Percentiles rank a stretch among this genome's conserved stretches.
phyloP scores from a whole-genome alignment of 148 eudicot species.

The Mesembryanthemum crystallinum region DNA sequence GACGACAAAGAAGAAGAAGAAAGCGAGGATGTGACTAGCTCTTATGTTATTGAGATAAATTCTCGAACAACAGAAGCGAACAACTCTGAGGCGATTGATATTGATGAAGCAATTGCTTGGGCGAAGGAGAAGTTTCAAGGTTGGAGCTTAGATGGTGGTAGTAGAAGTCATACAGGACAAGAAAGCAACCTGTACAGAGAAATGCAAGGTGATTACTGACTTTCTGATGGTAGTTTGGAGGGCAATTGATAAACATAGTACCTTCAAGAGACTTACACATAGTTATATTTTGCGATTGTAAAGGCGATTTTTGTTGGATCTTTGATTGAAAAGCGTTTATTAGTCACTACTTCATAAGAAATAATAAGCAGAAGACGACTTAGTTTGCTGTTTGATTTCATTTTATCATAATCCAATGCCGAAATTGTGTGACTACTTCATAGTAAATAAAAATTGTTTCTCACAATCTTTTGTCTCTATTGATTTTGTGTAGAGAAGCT shows the following conservation, averaged over 20 bases:
- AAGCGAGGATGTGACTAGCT: slow-evolving; percentile 40
- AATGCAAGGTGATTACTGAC: background rate
- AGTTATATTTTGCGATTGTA: background rate
- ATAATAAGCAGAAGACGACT: background rate
- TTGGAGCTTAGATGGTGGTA: slow-evolving; percentile 13
- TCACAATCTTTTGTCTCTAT: background rate
- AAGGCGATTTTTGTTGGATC: background rate
- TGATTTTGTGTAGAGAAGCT: background rate
- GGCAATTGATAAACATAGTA: background rate
- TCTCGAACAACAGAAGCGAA: slow-evolving; percentile 27
- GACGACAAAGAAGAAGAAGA: slow-evolving; percentile 17
- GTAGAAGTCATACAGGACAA: slow-evolving; percentile 12
- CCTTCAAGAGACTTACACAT: background rate
- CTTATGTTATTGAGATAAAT: slow-evolving; percentile 43
- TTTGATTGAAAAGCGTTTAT: background rate
- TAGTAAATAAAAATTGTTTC: background rate
- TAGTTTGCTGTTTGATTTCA: background rate
- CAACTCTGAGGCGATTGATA: slow-evolving; percentile 40
- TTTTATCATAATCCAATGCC: background rate
- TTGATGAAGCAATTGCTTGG: slow-evolving; percentile 84
- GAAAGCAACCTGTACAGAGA: background rate
- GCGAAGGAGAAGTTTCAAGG: slow-evolving; percentile 61
- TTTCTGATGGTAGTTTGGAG: background rate
- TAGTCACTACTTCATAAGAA: background rate
- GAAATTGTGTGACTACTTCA: background rate